Evolutionary conservation across 2,329 filamentous ascomycete genomes (phyloP), one percentile per base, ranked within the genome.

Genomic region (Fusarium clavum): DNA sequence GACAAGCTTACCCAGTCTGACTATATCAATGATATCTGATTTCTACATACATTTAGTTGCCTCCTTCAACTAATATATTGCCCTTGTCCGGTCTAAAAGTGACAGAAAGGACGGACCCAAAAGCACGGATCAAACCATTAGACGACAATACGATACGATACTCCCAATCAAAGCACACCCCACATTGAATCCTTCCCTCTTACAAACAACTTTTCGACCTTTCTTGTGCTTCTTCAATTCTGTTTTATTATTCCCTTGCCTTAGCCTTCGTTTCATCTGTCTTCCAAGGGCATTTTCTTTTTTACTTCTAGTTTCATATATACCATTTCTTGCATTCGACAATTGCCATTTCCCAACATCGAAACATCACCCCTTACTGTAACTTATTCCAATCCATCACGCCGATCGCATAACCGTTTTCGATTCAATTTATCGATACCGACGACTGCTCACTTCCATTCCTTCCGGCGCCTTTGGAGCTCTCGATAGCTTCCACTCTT

Each of bases 91-190:
- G 3, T 41, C 20, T 25, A 20, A 43, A 16, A 43, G 49, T 30
- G 20, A 24, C 48, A 38, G 40, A 61, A 44, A 24, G 20, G 34
- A 38, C 34, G 34, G 34, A 38, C 34, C 34, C 4, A 9, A 47
- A 30, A 69, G 59, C 52, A 69, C 53, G 32, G 52, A 20, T 54
- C 58, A 29, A 46, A 41, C 61, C 47, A 57, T 68, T 57, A 38
- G 34, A 38, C 34, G 34, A 38, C 34, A 38, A 38, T 38, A n/a
- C 34, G 34, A 38, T 38, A 67, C 64, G 56, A 52, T 69, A 64
- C 66, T 69, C 46, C 62, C 53, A 65, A 65, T 65, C 44, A 66
- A 48, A 61, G 29, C n/a, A 30, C 20, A 60, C 63, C 48, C 58
- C 66, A 61, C 61, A 64, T 47, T 40, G 53, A 71, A 53, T 46